Evolutionary conservation across 331 rosid genomes (phyloP), one percentile per base, ranked within the genome.

Genomic region (Ulmus americana): DNA sequence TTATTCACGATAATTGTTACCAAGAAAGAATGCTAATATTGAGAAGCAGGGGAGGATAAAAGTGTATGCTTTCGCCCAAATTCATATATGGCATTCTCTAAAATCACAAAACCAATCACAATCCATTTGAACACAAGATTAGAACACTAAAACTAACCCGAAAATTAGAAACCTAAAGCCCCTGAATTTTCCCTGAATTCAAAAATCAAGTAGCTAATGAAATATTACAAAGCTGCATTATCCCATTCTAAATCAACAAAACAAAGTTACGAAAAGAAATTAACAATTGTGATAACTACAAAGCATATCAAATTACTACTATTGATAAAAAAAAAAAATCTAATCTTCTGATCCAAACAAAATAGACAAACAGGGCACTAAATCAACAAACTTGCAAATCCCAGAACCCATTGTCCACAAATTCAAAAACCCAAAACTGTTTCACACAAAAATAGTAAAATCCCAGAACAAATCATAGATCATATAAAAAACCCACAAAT

Each of bases 351-450:
- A 55, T 8, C 38, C 13, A 60, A 42, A 11, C 12, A 62, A 65
- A 52, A 35, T 12, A 53, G 40, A 42, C 40, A 11, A 43, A 9
- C 47, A 15, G 22, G 7, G 18, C 50, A 65, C 6, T 4, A 65
- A 42, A 43, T 41, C 45, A 12, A 54, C 64, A 67, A 64, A 57
- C 28, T 53, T 53, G 10, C 44, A 67, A 55, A 45, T 60, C 70
- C 10, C 18, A 63, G 11, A 62, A 54, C 59, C 56, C 61, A 51
- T 50, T 60, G 50, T 58, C 45, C 42, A 40, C 40, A 57, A 7
- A 44, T 45, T 50, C 28, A 65, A 67, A 72, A 72, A 61, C 59
- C 58, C 55, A 52, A 43, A 64, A 59, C 13, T 49, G 50, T 15
- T n/a, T 44, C 61, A 56, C 9, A 54, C 35, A 42, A 74, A 51